phyloP scores from a whole-genome alignment of 176 grass and related monocot species.

The Eremochloa ophiuroides region DNA sequence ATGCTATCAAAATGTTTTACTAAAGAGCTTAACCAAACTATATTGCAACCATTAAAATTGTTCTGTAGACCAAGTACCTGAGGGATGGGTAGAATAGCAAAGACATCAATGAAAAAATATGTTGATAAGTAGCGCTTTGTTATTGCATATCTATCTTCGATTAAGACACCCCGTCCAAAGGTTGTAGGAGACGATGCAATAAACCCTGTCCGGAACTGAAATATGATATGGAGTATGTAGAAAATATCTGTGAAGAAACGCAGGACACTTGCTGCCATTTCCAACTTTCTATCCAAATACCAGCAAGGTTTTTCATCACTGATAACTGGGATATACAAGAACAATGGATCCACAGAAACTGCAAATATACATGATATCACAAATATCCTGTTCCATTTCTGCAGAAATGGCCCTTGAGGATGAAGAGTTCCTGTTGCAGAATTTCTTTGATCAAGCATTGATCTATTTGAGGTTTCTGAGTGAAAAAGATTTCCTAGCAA shows the following conservation, averaged over 20 bases:
- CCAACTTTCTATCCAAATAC: constrained; percentile 66
- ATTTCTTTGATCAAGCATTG: constrained; percentile 35
- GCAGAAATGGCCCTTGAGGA: constrained; percentile 87
- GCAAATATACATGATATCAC: constrained; percentile 84
- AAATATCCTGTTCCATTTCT: constrained; percentile 97
- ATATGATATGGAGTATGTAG: constrained; percentile 84
- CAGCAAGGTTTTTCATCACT: constrained; percentile 42
- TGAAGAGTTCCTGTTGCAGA: constrained; percentile 47
- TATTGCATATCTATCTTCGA: constrained; percentile 60
- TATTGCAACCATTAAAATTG: not conserved
- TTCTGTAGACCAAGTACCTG: constrained; percentile 47
- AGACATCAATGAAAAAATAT: constrained; percentile 83
- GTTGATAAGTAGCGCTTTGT: constrained; percentile 64
- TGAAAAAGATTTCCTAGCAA: constrained; percentile 49
- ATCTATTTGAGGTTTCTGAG: constrained; percentile 37
- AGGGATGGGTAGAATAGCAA: constrained; percentile 79
- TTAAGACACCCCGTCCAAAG: constrained; percentile 72
- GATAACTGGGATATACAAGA: constrained; percentile 87
- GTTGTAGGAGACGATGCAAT: constrained; percentile 68
- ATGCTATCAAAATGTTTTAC: not conserved
- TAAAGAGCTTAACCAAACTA: not conserved
- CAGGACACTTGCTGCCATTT: constrained; percentile 66
- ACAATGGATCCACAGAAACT: constrained; percentile 84
- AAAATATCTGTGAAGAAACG: constrained; percentile 84
- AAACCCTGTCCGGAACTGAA: constrained; percentile 89